Evolutionary conservation across 768 basidiomycete genomes (phyloP), one percentile per base, ranked within the genome.

Genomic region (Suillus fuscotomentosus): DNA sequence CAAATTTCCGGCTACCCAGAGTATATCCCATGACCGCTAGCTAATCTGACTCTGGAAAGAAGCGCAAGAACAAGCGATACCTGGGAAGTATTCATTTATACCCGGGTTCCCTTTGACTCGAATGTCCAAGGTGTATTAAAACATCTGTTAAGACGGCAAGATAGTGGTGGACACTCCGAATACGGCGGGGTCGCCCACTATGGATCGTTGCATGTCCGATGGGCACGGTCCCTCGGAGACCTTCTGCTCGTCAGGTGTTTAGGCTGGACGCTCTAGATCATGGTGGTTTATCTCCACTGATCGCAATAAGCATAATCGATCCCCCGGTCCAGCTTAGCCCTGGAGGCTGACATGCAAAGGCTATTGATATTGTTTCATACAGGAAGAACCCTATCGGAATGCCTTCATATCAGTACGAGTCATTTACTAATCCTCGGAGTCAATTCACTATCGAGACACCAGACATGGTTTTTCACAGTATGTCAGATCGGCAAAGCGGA

Each of bases 401-500:
- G 4, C 31, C 34, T 34, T n/a, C 11, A 2, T 54, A 20, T 20
- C 31, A 20, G 17, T 11, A 53, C 1, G 17, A 34, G 10, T 34
- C 51, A 34, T 31, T 20, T 51, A 27, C 50, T 24, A 53, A 53
- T 34, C 31, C 9, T 51, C 15, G 27, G 15, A 17, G 39, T 24
- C 38, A 39, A 39, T 56, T 56, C 4, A 3, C 39, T 39, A 41
- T 60, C 45, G 14, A 27, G 7, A 50, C 22, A 15, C 48, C 54
- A 34, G 7, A 27, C 34, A 54, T 4, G 24, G 7, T n/a, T n/a
- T 39, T 73, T 69, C 80, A 88, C 42, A 91, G 79, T 57, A 95
- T 90, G 71, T 94, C 89, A 24, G 92, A 91, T 34, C 95, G 86
- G 75, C 95, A 98, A 57, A 98, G 76, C 13, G 95, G 95, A 75